Base-by-base conservation (phyloP, 2,329 filamentous ascomycete genomes). In the Pseudogymnoascus sp. region DNA sequence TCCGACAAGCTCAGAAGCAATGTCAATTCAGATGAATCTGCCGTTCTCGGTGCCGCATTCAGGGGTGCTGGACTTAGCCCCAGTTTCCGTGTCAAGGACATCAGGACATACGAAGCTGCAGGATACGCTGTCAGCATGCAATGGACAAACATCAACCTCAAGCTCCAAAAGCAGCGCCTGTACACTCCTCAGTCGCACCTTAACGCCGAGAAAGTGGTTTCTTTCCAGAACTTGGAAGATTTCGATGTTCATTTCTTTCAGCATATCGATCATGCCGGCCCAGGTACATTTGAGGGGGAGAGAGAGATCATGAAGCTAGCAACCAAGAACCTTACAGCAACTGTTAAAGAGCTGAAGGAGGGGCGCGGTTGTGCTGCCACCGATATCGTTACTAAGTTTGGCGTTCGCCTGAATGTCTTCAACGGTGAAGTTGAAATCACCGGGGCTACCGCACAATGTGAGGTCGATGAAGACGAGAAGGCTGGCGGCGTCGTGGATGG, bases 51-150 rank as follows among this genome's bases (percentile, higher is more conserved):
- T 69, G 93, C 94, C 61, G 92, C 89, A 29, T 97, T 99, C 81
- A 90, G 92, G 72, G 94, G 90, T 59, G 94, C 94, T 60, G 86
- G 90, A 68, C 82, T 99, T 63, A 97, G 91, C 76, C 92, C 93
- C 40, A 93, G 89, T 73, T 99, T 99, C 85, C 88, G 92, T 65
- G 94, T 99, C 72, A 99, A 97, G 81, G 94, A 97, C 72, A 99
- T 99, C 67, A 83, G 89, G 63, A 85, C 89, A 60, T 82, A 80
- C n/a, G 94, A 99, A 69, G 85, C 83, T 21, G 83, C 89, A 42
- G 81, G 81, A 45, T 97, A 94, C 72, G 79, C 86, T 1, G 82
- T 88, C 29, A 86, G 86, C 62, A 82, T 96, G 69, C 89, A 87
- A 73, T 96, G 90, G 84, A 84, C 79, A 37, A 79, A 78, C 64